Base-by-base conservation (phyloP, 306 rosid species). In the Oemleria cerasiformis region DNA sequence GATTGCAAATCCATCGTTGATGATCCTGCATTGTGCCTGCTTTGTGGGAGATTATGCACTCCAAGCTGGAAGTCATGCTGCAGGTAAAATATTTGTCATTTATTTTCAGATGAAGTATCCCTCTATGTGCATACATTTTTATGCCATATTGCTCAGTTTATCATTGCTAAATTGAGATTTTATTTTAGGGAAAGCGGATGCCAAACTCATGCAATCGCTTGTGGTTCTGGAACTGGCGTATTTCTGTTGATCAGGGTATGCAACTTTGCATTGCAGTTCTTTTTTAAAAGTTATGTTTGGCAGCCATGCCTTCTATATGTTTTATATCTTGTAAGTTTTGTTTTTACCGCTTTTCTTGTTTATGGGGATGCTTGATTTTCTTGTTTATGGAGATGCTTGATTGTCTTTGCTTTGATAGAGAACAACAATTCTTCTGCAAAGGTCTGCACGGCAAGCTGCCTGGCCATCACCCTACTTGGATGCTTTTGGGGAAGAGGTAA, bases 401-500 rank as follows among this genome's bases (percentile, higher is more conserved):
- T 66, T 66, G 44, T 55, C 9, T 79, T 61, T 76, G 42, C 79
- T 60, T 59, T 72, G 74, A 72, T 73, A 95, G 99, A 85, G 81
- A 80, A 95, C 99, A 55, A 91, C 96, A 42, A 92, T 91, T 77
- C 86, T 89, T 12, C 78, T 95, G 47, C 99, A 85, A 82, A 84
- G 99, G 81, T 85, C 96, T 40, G 99, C 96, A 34, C 99, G 99
- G 39, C 97, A 83, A 83, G 92, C 99, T 72, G 96, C 90, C 19
- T 95, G 99, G 99, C 96, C 92, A 65, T 95, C 99, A 70, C 97
- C 88, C 45, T 95, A 91, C 80, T 84, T 95, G 87, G 99, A 95
- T 84, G 84, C 84, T 75, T 95, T 89, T 84, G 99, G 99, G 9
- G 99, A 95, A 78, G 99, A 91, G 96, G 99, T 91, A 83, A 72